A percentile compares a stretch with the other conserved stretches of the same genome.
Conservation (phyloP, 2,329 filamentous ascomycete species). For the Rutstroemia sp. region DNA sequence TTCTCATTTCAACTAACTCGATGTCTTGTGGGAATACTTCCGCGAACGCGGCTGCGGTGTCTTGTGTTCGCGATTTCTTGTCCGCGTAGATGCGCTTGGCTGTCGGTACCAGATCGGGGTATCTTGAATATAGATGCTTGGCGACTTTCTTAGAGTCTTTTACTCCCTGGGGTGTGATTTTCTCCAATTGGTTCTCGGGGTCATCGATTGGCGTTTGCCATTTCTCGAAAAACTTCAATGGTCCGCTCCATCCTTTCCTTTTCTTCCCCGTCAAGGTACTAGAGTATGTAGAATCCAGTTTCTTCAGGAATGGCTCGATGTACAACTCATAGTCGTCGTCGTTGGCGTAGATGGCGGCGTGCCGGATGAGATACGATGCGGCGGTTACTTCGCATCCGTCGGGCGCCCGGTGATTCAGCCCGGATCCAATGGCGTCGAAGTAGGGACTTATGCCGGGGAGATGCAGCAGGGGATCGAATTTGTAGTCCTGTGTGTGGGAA, state of each 20-base stretch:
- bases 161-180: conserved; percentile 26
- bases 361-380: conserved; percentile 41
- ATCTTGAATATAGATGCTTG: conserved; percentile 23
- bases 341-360: conserved; percentile 44
- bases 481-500: conserved; percentile 31
- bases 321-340: conserved; percentile 45
- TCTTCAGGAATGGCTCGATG: conserved; percentile 42
- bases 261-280: conserved; percentile 10
- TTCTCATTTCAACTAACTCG: conserved; percentile 28
- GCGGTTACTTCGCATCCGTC: conserved; percentile 38
- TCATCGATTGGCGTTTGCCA: conserved; percentile 27
- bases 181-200: conserved; percentile 25
- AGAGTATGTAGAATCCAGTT: conserved; percentile 43
- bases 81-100: conserved; percentile 27
- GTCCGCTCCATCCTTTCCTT: conserved; percentile 23
- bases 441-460: conserved; percentile 50
- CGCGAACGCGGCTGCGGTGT: conserved; percentile 25
- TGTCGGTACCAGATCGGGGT: conserved; percentile 24
- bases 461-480: conserved; percentile 47
- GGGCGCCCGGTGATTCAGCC: conserved; percentile 28
- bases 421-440: conserved; percentile 39
- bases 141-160: conserved; percentile 25
- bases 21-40: conserved; percentile 24
- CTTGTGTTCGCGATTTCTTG: conserved; percentile 26
- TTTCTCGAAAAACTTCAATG: conserved; percentile 22